These are phyloP conservation scores for Penicillium crystallinum DNA, from an alignment of 495 filamentous ascomycete species.

Conservation along the genomic window DNA sequence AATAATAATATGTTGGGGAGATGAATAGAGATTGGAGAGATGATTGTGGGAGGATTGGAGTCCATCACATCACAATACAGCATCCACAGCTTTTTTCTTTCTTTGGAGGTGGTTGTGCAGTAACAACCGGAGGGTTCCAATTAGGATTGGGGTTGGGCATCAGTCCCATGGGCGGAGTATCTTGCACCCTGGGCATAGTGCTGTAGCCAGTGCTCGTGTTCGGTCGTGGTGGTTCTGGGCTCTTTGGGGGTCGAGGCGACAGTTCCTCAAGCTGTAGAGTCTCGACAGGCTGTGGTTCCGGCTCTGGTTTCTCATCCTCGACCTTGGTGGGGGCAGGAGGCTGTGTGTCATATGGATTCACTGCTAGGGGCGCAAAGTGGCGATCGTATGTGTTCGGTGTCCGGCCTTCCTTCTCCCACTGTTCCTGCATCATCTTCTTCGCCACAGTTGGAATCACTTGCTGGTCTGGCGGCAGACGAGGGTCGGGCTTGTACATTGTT, in stretches of 20 bases:
- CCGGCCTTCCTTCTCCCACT: conserved; percentile 88
- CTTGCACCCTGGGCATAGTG: conserved; percentile 49
- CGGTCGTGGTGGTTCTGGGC: conserved; percentile 33
- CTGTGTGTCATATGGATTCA: conserved; percentile 40
- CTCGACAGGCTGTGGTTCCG: conserved; percentile 17
- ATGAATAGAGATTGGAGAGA: background rate
- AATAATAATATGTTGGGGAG: too few relatives aligned
- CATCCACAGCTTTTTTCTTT: conserved; percentile 48
- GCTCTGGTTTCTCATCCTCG: background rate
- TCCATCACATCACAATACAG: conserved; percentile 49
- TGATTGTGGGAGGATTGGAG: background rate
- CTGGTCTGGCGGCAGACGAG: conserved; percentile 87
- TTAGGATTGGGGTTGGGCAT: conserved; percentile 30
- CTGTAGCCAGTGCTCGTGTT: conserved; percentile 44
- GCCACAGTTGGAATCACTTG: conserved; percentile 94
- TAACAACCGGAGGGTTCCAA: conserved; percentile 37
- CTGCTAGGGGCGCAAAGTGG: conserved; percentile 72
- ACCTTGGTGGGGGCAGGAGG: conserved; percentile 20
- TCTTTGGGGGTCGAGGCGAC: conserved; percentile 29
- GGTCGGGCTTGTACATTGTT: conserved; percentile 92
- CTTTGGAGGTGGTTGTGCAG: conserved; percentile 31
- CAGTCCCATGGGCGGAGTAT: conserved; percentile 33
- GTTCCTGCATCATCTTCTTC: conserved; percentile 84
- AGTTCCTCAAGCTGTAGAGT: conserved; percentile 16
- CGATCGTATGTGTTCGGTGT: conserved; percentile 76